phyloP scores from a whole-genome alignment of 345 rosid genomes.

The Dovyalis caffra region DNA sequence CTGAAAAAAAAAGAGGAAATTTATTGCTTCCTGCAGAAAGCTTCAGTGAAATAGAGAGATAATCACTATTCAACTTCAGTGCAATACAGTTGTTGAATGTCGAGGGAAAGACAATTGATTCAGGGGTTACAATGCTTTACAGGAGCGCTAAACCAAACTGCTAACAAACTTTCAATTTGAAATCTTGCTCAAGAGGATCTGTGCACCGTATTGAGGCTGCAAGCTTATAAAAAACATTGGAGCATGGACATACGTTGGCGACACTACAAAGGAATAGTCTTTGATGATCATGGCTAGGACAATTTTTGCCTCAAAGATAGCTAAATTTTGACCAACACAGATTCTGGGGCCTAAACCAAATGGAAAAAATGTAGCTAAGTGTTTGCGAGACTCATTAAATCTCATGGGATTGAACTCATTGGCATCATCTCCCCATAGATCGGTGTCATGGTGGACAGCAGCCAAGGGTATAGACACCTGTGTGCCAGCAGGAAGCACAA shows the following conservation, averaged over 20 bases:
- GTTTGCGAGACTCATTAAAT: constrained; percentile 19
- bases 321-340: too few relatives aligned
- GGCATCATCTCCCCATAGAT: constrained; percentile 71
- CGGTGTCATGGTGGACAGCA: constrained; percentile 58
- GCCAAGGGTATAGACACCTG: constrained; percentile 47
- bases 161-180: too few relatives aligned
- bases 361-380: constrained; percentile 18
- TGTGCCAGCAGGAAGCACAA: constrained; percentile 60
- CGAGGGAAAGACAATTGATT: too few relatives aligned
- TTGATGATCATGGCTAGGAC: constrained; percentile 54
- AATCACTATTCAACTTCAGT: too few relatives aligned
- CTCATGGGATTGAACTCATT: constrained; percentile 33
- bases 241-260: constrained; percentile 73
- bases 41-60: too few relatives aligned
- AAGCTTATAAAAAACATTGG: constrained; percentile 48
- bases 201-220: too few relatives aligned
- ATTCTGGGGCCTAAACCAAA: constrained; percentile 29
- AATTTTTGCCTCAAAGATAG: constrained; percentile 38
- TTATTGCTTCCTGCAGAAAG: too few relatives aligned
- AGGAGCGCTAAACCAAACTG: too few relatives aligned
- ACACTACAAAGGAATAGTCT: constrained; percentile 41
- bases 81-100: too few relatives aligned
- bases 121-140: too few relatives aligned
- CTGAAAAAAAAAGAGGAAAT: too few relatives aligned
- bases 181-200: constrained; percentile 23